These are phyloP conservation scores for Gossypium rotundifolium DNA, from an alignment of 345 rosid genomes.

Conservation along the genomic window DNA sequence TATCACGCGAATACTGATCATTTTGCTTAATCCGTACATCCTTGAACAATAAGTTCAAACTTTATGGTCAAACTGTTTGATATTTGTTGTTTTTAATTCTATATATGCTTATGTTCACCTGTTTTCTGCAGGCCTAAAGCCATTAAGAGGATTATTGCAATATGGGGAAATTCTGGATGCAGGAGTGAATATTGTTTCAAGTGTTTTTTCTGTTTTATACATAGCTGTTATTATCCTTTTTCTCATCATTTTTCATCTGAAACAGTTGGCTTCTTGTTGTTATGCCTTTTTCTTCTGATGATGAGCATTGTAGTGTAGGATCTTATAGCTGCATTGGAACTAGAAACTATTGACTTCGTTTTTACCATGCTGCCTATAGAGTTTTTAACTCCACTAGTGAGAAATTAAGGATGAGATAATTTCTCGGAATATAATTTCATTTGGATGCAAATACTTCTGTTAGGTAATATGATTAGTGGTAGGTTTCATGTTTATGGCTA, in stretches of 20 bases:
- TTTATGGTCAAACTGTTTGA: background rate
- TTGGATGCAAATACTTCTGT: conserved; percentile 6
- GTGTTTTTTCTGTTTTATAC: background rate
- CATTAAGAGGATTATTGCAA: conserved; percentile 15
- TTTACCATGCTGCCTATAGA: too few relatives aligned
- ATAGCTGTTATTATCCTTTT: too few relatives aligned
- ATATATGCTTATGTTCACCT: background rate
- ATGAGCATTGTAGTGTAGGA: conserved; percentile 14
- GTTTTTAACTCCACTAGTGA: too few relatives aligned
- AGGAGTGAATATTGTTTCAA: conserved; percentile 52
- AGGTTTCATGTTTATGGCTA: too few relatives aligned
- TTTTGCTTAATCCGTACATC: background rate
- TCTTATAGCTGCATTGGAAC: conserved; percentile 23
- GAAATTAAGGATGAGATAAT: too few relatives aligned
- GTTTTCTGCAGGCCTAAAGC: conserved; percentile 32
- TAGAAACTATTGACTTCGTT: conserved; percentile 1
- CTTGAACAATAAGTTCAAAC: background rate
- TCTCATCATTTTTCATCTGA: background rate
- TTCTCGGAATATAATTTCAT: conserved; percentile 13
- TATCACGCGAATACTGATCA: background rate
- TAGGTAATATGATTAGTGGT: conserved; percentile 12
- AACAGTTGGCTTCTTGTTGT: conserved; percentile 15
- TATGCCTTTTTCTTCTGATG: conserved; percentile 1
- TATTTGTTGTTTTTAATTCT: background rate
- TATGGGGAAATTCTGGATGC: conserved; percentile 46